phyloP scores from a whole-genome alignment of 2,329 filamentous ascomycete genomes.

The Exophiala viscosa region DNA sequence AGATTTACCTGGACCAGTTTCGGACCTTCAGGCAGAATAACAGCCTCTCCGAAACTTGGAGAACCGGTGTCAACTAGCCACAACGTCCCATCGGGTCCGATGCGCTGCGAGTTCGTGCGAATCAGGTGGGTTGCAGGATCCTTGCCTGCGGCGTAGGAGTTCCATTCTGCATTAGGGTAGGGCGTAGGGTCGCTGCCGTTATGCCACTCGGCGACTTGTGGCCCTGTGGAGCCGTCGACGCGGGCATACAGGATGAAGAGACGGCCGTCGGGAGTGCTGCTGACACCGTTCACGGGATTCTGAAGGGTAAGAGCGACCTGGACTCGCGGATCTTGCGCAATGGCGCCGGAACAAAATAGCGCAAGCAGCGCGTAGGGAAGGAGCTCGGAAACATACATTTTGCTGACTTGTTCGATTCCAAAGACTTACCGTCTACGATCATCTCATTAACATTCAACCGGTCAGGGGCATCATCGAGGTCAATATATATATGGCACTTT shows the following conservation, averaged over 20 bases:
- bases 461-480: too few species aligned
- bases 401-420: not conserved
- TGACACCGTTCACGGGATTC: constrained; percentile 15
- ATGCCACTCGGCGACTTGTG: constrained; percentile 32
- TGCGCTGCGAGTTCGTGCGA: constrained; percentile 15
- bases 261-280: constrained; percentile 31
- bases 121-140: constrained; percentile 17
- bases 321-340: constrained; percentile 6
- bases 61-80: constrained; percentile 23
- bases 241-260: constrained; percentile 32
- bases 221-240: constrained; percentile 33
- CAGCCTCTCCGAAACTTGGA: constrained; percentile 12
- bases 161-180: constrained; percentile 17
- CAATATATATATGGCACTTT: too few species aligned
- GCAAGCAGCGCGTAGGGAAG: not conserved
- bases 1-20: constrained; percentile 37
- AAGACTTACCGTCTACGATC: too few species aligned
- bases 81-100: constrained; percentile 21
- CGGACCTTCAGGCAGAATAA: constrained; percentile 19
- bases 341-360: not conserved
- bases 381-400: not conserved
- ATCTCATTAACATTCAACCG: too few species aligned
- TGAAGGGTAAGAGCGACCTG: constrained; percentile 6
- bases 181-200: constrained; percentile 15
- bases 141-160: constrained; percentile 9